phyloP scores from a whole-genome alignment of 805 yeast species.

The Grigorovia humatica region DNA sequence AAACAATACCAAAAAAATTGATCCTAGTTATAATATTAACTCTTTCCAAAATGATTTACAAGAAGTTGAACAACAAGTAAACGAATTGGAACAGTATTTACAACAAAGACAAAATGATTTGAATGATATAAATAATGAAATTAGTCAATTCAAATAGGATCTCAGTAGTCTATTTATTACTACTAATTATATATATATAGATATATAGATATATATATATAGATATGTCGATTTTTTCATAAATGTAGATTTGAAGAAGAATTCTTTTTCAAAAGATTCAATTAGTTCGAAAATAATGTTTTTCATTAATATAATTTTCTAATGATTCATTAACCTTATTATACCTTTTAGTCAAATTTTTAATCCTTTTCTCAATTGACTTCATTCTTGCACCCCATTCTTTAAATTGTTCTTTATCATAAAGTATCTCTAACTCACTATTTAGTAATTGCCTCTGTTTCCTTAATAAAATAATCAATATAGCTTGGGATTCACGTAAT shows the following conservation, averaged over 20 bases:
- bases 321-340: conserved; percentile 1
- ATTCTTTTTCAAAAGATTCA: too few species aligned
- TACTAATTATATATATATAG: too few species aligned
- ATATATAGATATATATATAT: too few species aligned
- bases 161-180: too few species aligned
- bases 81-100: conserved; percentile 59
- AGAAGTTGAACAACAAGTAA: conserved; percentile 67
- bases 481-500: conserved; percentile 25
- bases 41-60: conserved; percentile 54
- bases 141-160: conserved; percentile 10
- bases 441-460: conserved; percentile 16
- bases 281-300: too few species aligned
- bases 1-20: conserved; percentile 27
- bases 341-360: conserved; percentile 8
- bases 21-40: conserved; percentile 29
- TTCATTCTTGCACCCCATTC: conserved; percentile 7
- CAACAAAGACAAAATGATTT: conserved; percentile 52
- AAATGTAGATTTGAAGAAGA: too few species aligned
- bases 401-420: conserved; percentile 11
- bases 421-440: conserved; percentile 14
- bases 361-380: conserved; percentile 1
- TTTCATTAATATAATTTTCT: too few species aligned
- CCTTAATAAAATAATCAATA: conserved; percentile 19
- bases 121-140: conserved; percentile 35
- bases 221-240: too few species aligned